A percentile compares a stretch with the other conserved stretches of the same genome.
Evolutionary conservation across 345 rosid species (phyloP).

Genomic region (Murraya paniculata): DNA sequence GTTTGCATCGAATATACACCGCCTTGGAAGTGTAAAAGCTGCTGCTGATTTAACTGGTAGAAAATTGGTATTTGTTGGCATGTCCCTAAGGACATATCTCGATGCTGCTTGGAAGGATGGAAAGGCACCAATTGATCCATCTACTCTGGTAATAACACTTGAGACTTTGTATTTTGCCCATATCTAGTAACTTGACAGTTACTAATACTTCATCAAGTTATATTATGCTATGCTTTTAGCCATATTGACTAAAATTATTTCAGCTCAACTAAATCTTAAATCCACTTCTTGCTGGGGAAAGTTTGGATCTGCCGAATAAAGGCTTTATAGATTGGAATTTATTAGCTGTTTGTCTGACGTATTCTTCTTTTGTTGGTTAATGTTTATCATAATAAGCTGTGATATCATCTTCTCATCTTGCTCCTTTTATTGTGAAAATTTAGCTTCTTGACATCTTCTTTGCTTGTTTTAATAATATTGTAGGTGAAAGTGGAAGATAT

Average conservation of each 20-base stretch:
- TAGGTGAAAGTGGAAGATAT: slow-evolving; percentile 95
- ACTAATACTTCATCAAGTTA: neutral
- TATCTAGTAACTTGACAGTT: slow-evolving; percentile 1
- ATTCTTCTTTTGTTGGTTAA: neutral
- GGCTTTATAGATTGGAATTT: neutral
- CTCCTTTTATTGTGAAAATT: slow-evolving; percentile 8
- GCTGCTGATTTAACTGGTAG: slow-evolving; percentile 94
- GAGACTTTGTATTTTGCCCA: neutral
- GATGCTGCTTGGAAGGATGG: slow-evolving; percentile 99
- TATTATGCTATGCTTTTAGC: neutral
- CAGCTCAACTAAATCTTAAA: neutral
- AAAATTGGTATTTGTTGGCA: slow-evolving; percentile 95
- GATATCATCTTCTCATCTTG: neutral
- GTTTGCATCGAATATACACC: slow-evolving; percentile 94
- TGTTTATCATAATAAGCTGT: neutral
- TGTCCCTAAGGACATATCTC: slow-evolving; percentile 93
- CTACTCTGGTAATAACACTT: slow-evolving; percentile 64
- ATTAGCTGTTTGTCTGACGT: neutral
- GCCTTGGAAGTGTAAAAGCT: slow-evolving; percentile 96
- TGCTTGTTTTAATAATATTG: slow-evolving; percentile 5
- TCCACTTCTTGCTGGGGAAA: neutral
- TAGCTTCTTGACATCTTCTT: slow-evolving; percentile 11
- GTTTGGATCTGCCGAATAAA: neutral
- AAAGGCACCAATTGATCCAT: slow-evolving; percentile 92
- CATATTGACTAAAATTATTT: neutral